Evolutionary conservation across 345 rosid genomes (phyloP).

Genomic region (Adansonia digitata): DNA sequence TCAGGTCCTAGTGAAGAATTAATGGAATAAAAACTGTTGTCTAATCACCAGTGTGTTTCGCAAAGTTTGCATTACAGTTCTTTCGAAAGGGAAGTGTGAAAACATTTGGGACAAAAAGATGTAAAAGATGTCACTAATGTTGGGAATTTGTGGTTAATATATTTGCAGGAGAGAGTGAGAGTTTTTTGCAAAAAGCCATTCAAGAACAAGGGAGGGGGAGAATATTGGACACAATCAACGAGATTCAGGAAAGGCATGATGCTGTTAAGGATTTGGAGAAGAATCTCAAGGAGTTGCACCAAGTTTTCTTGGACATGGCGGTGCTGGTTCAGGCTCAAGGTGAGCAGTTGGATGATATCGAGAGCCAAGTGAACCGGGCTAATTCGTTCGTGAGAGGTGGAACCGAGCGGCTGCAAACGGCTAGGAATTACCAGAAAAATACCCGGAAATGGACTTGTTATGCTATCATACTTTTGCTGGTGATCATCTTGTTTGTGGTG

Average conservation of each 20-base stretch:
- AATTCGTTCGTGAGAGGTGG: slow-evolving; percentile 63
- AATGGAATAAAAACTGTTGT: background rate
- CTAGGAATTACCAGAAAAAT: slow-evolving; percentile 72
- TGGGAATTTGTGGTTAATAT: background rate
- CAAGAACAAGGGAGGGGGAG: slow-evolving; percentile 90
- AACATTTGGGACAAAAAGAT: background rate
- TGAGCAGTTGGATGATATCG: slow-evolving; percentile 77
- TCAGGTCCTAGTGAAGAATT: background rate
- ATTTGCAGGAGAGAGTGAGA: slow-evolving; percentile 80
- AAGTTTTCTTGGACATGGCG: slow-evolving; percentile 88
- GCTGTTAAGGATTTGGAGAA: slow-evolving; percentile 78
- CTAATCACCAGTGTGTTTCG: background rate
- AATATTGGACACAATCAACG: slow-evolving; percentile 64
- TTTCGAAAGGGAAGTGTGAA: background rate
- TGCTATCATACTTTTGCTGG: slow-evolving; percentile 59
- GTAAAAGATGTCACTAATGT: background rate
- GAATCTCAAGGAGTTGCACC: slow-evolving; percentile 77
- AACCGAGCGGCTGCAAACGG: slow-evolving; percentile 48
- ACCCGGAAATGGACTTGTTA: slow-evolving; percentile 80
- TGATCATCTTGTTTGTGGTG: slow-evolving; percentile 57
- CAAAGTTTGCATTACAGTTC: background rate
- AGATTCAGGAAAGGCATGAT: slow-evolving; percentile 89
- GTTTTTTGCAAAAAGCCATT: slow-evolving; percentile 79
- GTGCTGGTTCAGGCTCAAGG: slow-evolving; percentile 85
- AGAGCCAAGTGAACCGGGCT: slow-evolving; percentile 75